Percentiles rank a stretch among this genome's conserved stretches.
These are phyloP conservation scores for Malus fusca DNA, from an alignment of 306 rosid species.

Conservation along the genomic window DNA sequence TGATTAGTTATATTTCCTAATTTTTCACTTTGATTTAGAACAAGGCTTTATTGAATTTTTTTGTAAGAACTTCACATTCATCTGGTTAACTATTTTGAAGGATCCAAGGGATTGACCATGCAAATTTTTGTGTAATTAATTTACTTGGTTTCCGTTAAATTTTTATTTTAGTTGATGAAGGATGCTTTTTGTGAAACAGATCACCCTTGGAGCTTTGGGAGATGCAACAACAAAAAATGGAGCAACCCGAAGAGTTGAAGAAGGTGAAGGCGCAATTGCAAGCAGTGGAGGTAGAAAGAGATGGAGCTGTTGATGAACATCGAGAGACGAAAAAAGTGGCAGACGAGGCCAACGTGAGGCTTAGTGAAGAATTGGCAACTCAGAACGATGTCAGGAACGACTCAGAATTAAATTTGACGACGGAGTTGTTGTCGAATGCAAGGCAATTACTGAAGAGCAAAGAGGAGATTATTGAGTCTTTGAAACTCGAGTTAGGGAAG, in stretches of 20 bases:
- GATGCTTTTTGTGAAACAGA: neutral
- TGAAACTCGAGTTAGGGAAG: slow-evolving; percentile 27
- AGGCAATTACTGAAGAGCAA: slow-evolving; percentile 5
- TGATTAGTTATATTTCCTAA: too few species aligned
- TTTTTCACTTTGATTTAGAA: too few species aligned
- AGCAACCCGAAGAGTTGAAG: slow-evolving; percentile 17
- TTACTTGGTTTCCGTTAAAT: neutral
- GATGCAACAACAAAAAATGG: slow-evolving; percentile 28
- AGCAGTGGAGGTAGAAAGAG: slow-evolving; percentile 32
- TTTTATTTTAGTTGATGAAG: neutral
- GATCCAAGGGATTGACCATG: too few species aligned
- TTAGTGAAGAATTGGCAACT: slow-evolving; percentile 14
- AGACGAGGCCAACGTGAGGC: slow-evolving; percentile 21
- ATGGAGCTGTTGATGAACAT: slow-evolving; percentile 22
- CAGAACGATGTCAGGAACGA: slow-evolving; percentile 14
- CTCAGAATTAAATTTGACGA: slow-evolving; percentile 7
- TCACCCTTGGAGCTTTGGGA: neutral
- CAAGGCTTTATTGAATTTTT: too few species aligned
- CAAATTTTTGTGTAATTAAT: too few species aligned
- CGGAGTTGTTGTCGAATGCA: slow-evolving; percentile 4
- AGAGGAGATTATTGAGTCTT: slow-evolving; percentile 14
- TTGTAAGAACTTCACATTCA: too few species aligned
- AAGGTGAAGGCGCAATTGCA: slow-evolving; percentile 16
- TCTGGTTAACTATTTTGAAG: too few species aligned
- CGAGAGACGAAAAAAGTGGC: slow-evolving; percentile 25